Percentiles rank a stretch among this genome's conserved stretches.
These are phyloP conservation scores for Penicillium silybi DNA, from an alignment of 495 filamentous ascomycete species.

Conservation along the genomic window DNA sequence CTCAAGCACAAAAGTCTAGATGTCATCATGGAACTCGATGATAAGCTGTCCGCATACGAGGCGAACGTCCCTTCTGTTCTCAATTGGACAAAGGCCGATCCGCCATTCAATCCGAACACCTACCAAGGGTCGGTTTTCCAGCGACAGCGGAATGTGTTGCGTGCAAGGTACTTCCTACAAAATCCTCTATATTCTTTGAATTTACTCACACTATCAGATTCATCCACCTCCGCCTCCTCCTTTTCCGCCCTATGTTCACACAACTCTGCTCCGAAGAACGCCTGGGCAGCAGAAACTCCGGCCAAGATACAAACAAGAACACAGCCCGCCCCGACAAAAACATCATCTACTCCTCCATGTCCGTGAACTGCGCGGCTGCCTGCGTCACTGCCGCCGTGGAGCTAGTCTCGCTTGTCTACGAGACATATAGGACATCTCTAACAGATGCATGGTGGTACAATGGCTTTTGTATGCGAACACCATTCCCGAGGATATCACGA, in stretches of 20 bases:
- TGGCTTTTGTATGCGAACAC: conserved; percentile 35
- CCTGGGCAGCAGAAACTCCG: conserved; percentile 8
- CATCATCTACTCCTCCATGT: conserved; percentile 34
- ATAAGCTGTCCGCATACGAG: conserved; percentile 34
- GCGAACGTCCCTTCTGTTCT: conserved; percentile 30
- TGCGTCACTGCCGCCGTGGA: conserved; percentile 40
- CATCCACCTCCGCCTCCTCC: conserved; percentile 40
- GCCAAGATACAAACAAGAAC: background rate
- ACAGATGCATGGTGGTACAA: conserved; percentile 49
- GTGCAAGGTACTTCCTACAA: conserved; percentile 27
- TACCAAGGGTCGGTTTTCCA: conserved; percentile 18
- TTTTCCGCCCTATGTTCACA: conserved; percentile 46
- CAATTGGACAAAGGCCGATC: conserved; percentile 29
- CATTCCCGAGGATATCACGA: background rate
- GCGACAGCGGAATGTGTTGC: conserved; percentile 40
- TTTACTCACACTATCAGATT: conserved; percentile 25
- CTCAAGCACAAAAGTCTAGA: conserved; percentile 31
- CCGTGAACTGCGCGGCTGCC: conserved; percentile 32
- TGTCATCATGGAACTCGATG: conserved; percentile 37
- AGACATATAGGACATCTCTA: conserved; percentile 33
- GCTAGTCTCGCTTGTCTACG: conserved; percentile 33
- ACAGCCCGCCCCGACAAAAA: conserved; percentile 12
- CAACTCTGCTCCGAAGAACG: conserved; percentile 37
- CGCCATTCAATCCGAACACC: background rate
- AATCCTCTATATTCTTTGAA: background rate